Conservation (phyloP, 306 rosid species). For the Leucaena leucocephala region DNA sequence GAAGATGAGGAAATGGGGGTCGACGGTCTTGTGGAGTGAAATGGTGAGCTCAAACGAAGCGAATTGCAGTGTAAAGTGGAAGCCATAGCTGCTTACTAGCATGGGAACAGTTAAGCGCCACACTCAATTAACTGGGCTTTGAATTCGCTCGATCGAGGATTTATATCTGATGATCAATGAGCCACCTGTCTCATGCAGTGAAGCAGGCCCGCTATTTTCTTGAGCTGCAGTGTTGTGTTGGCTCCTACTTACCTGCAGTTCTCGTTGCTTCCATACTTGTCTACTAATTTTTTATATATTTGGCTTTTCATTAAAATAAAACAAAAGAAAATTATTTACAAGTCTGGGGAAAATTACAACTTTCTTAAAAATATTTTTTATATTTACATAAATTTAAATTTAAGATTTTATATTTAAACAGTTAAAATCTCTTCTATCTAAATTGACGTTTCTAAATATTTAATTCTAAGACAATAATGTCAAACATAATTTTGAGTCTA, state of each 20-base stretch:
- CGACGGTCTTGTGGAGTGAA: slow-evolving; percentile 28
- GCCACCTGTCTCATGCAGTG: slow-evolving; percentile 53
- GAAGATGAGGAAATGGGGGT: slow-evolving; percentile 35
- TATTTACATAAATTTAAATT: too few species aligned
- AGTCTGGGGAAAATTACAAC: too few species aligned
- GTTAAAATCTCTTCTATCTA: too few species aligned
- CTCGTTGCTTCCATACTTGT: too few species aligned
- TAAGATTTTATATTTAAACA: too few species aligned
- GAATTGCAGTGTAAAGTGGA: slow-evolving; percentile 49
- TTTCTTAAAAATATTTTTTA: too few species aligned
- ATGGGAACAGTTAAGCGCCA: neutral
- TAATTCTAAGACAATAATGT: too few species aligned
- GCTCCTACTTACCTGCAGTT: neutral
- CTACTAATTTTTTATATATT: too few species aligned
- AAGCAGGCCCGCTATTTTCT: slow-evolving; percentile 31
- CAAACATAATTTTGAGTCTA: too few species aligned
- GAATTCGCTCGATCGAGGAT: neutral
- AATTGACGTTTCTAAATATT: too few species aligned
- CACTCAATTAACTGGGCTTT: neutral
- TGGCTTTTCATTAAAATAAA: too few species aligned
- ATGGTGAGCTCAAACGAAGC: slow-evolving; percentile 44
- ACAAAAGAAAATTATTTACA: too few species aligned
- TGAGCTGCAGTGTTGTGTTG: neutral
- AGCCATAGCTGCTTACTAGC: slow-evolving; percentile 53
- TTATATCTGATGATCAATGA: slow-evolving; percentile 23